phyloP scores from a whole-genome alignment of 2,329 filamentous ascomycete species.

The Cercospora sesami region DNA sequence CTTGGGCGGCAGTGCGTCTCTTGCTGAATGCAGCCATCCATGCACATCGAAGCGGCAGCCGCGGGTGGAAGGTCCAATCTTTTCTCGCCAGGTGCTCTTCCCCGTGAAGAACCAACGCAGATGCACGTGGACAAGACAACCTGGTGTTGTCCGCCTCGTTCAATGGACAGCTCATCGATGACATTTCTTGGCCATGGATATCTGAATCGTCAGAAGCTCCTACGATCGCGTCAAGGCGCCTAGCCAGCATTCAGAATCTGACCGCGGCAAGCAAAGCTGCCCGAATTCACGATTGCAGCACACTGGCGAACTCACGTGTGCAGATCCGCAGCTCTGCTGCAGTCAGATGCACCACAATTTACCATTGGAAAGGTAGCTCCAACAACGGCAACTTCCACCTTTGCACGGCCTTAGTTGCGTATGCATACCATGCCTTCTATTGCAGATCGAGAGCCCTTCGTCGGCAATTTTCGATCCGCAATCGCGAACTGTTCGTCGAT shows the following conservation, averaged over 20 bases:
- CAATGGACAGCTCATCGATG: neutral
- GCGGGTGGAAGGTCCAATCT: neutral
- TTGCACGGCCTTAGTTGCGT: neutral
- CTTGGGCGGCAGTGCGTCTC: neutral
- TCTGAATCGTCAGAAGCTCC: neutral
- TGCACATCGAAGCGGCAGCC: neutral
- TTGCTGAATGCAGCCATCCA: neutral
- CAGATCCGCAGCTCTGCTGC: neutral
- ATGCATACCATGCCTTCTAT: neutral
- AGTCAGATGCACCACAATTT: neutral
- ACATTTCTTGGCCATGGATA: neutral
- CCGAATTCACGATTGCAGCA: neutral
- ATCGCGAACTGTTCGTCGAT: neutral
- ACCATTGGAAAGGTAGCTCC: neutral
- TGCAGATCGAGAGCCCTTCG: neutral
- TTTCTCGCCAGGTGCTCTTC: neutral
- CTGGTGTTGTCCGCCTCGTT: neutral
- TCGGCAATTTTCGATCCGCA: neutral
- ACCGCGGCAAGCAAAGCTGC: conserved; percentile 2
- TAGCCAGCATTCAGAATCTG: neutral
- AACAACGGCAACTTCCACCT: neutral
- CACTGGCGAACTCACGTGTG: neutral
- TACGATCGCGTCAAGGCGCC: neutral
- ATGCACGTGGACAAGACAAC: neutral
- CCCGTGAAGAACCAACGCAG: neutral